These are phyloP conservation scores for Russula virescens DNA, from an alignment of 768 basidiomycete genomes.

Conservation along the genomic window DNA sequence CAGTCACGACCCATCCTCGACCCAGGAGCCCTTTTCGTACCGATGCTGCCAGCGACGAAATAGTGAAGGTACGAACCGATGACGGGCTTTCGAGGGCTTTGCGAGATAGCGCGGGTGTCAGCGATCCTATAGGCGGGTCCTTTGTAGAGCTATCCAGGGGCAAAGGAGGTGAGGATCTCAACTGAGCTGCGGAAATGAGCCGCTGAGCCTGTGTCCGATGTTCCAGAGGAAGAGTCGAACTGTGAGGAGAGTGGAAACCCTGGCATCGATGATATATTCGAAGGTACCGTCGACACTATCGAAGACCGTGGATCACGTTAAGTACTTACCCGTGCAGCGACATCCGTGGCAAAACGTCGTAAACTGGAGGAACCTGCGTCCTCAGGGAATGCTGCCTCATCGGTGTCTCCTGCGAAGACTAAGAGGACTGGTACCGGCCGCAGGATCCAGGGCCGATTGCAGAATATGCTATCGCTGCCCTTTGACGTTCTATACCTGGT, in stretches of 20 bases:
- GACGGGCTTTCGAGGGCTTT: not conserved
- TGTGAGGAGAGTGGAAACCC: not conserved
- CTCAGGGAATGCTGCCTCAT: not conserved
- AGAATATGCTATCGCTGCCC: conserved; percentile 20
- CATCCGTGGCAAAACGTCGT: conserved; percentile 6
- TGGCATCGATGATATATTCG: not conserved
- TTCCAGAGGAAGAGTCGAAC: not conserved
- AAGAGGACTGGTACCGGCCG: not conserved
- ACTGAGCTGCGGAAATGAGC: no score
- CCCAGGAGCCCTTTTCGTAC: not conserved
- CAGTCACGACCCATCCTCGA: conserved; percentile 11
- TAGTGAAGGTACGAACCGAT: not conserved
- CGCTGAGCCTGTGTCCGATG: not conserved
- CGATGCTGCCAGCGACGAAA: not conserved
- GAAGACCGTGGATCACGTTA: not conserved
- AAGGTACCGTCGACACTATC: not conserved
- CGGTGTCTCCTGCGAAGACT: not conserved
- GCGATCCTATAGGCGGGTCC: conserved; percentile 8
- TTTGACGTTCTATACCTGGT: conserved; percentile 21
- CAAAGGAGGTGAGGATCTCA: conserved; percentile 3
- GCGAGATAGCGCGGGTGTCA: not conserved
- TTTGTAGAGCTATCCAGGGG: not conserved
- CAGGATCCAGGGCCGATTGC: conserved; percentile 16
- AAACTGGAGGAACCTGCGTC: not conserved
- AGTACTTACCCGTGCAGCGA: not conserved